A percentile compares a stretch with the other conserved stretches of the same genome.
phyloP scores from a whole-genome alignment of 345 rosid species.

The Laguncularia racemosa region DNA sequence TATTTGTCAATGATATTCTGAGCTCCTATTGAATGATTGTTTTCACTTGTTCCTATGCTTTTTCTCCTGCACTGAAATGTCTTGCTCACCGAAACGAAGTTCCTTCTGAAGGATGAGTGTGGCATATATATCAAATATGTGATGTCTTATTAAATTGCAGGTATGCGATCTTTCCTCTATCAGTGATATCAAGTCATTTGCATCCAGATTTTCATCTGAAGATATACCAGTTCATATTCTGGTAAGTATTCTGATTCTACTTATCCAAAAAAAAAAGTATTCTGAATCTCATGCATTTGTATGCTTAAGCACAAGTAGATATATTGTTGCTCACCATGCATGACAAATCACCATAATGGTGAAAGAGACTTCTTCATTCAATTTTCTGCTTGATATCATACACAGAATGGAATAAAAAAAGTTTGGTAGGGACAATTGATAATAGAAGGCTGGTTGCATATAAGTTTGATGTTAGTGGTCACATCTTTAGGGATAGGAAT shows the following conservation, averaged over 20 bases:
- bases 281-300: conserved; percentile 1
- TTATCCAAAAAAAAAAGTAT: too few species aligned
- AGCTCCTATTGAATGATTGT: neutral
- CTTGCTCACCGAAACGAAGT: conserved; percentile 6
- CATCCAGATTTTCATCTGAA: conserved; percentile 65
- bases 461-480: neutral
- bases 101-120: neutral
- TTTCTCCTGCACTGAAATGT: neutral
- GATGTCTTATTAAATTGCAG: conserved; percentile 30
- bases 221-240: conserved; percentile 70
- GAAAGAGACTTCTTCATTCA: too few species aligned
- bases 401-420: too few species aligned
- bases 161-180: conserved; percentile 83
- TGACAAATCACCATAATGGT: neutral
- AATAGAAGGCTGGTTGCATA: too few species aligned
- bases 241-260: conserved; percentile 34
- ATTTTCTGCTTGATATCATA: too few species aligned
- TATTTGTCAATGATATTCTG: neutral
- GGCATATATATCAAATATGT: too few species aligned
- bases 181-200: conserved; percentile 67
- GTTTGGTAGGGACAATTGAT: too few species aligned
- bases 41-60: neutral
- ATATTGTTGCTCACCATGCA: neutral
- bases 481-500: neutral
- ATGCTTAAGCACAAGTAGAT: neutral